Conservation (phyloP, 352 stramenopile genomes). For the Globisporangium uncinulatum region DNA sequence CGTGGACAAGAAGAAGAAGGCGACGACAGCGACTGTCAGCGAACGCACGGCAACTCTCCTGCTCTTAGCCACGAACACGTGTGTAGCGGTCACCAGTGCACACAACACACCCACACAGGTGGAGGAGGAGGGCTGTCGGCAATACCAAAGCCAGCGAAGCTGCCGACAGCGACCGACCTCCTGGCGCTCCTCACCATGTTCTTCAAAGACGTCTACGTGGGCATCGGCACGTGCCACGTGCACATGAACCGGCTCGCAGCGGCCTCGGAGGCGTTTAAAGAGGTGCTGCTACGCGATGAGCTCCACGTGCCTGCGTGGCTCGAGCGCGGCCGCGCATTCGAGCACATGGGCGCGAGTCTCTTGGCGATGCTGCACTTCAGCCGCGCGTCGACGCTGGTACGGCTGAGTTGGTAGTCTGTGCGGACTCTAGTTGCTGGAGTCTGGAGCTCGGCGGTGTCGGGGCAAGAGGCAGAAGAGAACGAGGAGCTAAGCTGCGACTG, state of each 20-base stretch:
- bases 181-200: slow-evolving; percentile 59
- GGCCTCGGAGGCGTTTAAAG: slow-evolving; percentile 59
- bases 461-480: too few relatives aligned
- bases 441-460: not conserved
- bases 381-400: slow-evolving; percentile 37
- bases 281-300: slow-evolving; percentile 55
- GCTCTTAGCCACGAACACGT: slow-evolving; percentile 7
- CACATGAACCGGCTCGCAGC: slow-evolving; percentile 20
- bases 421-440: not conserved
- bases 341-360: slow-evolving; percentile 37
- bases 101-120: slow-evolving; percentile 1
- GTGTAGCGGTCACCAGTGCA: slow-evolving; percentile 4
- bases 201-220: slow-evolving; percentile 57
- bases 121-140: not conserved
- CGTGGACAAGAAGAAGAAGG: not conserved
- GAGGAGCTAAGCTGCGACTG: not conserved
- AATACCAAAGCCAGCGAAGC: slow-evolving; percentile 6
- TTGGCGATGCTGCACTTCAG: slow-evolving; percentile 72
- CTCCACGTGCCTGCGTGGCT: slow-evolving; percentile 42
- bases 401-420: not conserved
- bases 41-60: too few relatives aligned
- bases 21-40: too few relatives aligned
- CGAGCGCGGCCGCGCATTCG: slow-evolving; percentile 46
- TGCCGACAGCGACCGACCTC: slow-evolving; percentile 47
- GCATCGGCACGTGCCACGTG: slow-evolving; percentile 40